Conservation (phyloP, 2,329 filamentous ascomycete species). For the Scedosporium boydii region DNA sequence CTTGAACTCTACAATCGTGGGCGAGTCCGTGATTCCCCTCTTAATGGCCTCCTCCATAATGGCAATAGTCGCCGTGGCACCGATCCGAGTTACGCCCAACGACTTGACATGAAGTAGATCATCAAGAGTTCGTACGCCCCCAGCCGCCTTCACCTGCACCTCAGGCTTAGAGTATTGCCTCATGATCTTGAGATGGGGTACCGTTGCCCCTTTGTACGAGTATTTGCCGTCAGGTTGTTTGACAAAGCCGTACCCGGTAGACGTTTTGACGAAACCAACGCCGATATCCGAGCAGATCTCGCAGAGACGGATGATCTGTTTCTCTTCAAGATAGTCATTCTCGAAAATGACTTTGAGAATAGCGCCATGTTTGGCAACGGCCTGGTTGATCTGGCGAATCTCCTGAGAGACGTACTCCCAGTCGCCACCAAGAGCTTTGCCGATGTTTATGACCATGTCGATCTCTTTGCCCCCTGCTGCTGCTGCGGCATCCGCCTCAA, state of each 20-base stretch:
- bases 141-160: slow-evolving; percentile 49
- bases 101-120: slow-evolving; percentile 44
- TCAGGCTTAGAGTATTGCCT: slow-evolving; percentile 28
- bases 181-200: slow-evolving; percentile 44
- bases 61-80: slow-evolving; percentile 42
- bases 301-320: slow-evolving; percentile 42
- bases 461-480: slow-evolving; percentile 41
- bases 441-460: slow-evolving; percentile 53
- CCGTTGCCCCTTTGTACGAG: slow-evolving; percentile 42
- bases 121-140: slow-evolving; percentile 46
- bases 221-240: slow-evolving; percentile 42
- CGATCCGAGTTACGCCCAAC: slow-evolving; percentile 44
- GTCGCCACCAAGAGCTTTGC: slow-evolving; percentile 44
- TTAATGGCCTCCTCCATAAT: slow-evolving; percentile 45
- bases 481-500: slow-evolving; percentile 39
- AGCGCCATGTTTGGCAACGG: slow-evolving; percentile 31
- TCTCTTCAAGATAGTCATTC: slow-evolving; percentile 43
- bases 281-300: slow-evolving; percentile 39
- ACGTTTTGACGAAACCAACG: slow-evolving; percentile 52
- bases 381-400: slow-evolving; percentile 38
- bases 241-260: slow-evolving; percentile 51
- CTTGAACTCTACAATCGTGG: neutral
- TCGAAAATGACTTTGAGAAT: slow-evolving; percentile 54
- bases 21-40: slow-evolving; percentile 30
- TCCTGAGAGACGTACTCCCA: slow-evolving; percentile 48